phyloP scores from a whole-genome alignment of 306 rosid species.

The Ochetophila trinervis region DNA sequence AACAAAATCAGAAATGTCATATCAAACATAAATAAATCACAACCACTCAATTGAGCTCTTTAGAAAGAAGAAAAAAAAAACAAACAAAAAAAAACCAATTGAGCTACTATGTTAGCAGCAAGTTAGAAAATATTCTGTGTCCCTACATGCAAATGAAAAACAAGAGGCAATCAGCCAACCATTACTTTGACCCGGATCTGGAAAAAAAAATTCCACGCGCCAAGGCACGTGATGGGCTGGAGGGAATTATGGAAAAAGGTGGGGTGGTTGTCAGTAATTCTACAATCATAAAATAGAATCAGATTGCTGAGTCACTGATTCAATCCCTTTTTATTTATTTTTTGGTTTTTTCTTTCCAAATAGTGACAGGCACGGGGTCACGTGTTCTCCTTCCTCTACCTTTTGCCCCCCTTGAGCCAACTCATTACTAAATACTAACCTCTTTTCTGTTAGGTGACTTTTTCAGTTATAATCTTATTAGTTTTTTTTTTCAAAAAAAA shows the following conservation, averaged over 20 bases:
- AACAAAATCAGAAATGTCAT: no score
- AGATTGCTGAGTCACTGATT: conserved; percentile 15
- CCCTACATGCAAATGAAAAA: no score
- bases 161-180: conserved; percentile 29
- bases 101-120: no score
- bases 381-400: conserved; percentile 28
- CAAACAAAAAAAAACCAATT: no score
- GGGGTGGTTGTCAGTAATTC: conserved; percentile 2
- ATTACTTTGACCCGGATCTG: conserved; percentile 28
- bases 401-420: conserved; percentile 13
- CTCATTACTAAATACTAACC: background rate
- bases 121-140: no score
- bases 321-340: background rate
- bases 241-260: background rate
- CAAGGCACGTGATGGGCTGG: conserved; percentile 39
- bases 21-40: no score
- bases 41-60: no score
- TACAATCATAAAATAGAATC: background rate
- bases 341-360: conserved; percentile 5
- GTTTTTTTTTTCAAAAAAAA: no score
- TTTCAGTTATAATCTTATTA: no score
- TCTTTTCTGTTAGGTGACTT: background rate
- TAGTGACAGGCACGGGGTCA: conserved; percentile 35
- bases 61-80: no score
- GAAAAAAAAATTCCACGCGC: background rate